Percentiles rank a stretch among this genome's conserved stretches.
Evolutionary conservation across 148 eudicot species (phyloP).

Genomic region (Arbutus unedo): DNA sequence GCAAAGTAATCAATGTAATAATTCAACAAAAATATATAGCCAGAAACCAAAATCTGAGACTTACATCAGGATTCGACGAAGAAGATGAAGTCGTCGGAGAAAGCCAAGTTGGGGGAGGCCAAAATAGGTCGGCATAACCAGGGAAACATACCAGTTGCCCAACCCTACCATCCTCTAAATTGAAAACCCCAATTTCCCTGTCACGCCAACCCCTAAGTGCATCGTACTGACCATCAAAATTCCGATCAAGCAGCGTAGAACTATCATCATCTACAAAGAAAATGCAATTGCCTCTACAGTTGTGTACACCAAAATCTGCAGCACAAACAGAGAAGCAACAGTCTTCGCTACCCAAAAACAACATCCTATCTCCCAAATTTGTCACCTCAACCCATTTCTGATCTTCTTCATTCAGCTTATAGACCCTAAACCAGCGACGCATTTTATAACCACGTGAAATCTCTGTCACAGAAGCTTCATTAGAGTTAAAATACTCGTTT

Average conservation of each 20-base stretch:
- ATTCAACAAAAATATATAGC: not conserved
- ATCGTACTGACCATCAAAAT: not conserved
- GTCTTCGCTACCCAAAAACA: not conserved
- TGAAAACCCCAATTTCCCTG: not conserved
- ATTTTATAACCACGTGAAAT: not conserved
- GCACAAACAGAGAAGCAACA: not conserved
- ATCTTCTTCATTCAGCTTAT: not conserved
- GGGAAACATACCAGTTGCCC: not conserved
- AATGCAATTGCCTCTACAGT: not conserved
- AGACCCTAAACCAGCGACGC: not conserved
- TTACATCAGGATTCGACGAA: not conserved
- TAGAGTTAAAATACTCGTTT: not conserved
- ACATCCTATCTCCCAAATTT: not conserved
- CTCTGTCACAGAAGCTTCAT: not conserved
- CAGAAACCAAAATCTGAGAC: not conserved
- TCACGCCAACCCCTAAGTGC: not conserved
- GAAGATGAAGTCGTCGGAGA: not conserved
- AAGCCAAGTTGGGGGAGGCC: not conserved
- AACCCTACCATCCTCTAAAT: not conserved
- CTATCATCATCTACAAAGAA: not conserved
- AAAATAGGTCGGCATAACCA: not conserved
- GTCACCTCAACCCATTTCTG: not conserved
- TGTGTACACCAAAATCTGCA: not conserved
- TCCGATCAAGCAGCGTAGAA: not conserved
- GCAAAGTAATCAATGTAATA: not conserved